A percentile compares a stretch with the other conserved stretches of the same genome.
Conservation (phyloP, 257 asterid species). For the Penstemon eatonii region DNA sequence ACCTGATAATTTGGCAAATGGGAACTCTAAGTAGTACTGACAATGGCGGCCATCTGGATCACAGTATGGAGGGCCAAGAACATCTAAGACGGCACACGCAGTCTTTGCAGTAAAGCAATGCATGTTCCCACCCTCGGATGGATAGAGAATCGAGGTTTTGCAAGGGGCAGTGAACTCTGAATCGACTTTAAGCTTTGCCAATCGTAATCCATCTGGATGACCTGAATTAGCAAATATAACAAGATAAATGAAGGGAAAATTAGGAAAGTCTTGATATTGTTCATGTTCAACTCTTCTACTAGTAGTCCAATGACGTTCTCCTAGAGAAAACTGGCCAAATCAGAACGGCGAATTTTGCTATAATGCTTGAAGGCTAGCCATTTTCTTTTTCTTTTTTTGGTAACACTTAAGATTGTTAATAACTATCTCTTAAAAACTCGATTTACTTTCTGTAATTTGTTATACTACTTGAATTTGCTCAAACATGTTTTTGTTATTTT, state of each 20-base stretch:
- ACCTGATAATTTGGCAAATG: conserved; percentile 43
- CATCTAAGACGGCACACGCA: conserved; percentile 84
- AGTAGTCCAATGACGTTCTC: too few species aligned
- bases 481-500: too few species aligned
- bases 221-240: conserved; percentile 25
- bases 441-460: too few species aligned
- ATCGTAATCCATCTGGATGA: conserved; percentile 35
- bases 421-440: too few species aligned
- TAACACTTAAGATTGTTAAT: too few species aligned
- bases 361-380: too few species aligned
- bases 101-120: conserved; percentile 81
- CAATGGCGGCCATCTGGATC: conserved; percentile 92
- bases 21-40: conserved; percentile 66
- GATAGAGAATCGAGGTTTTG: conserved; percentile 66
- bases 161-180: conserved; percentile 68
- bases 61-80: conserved; percentile 87
- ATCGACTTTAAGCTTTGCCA: conserved; percentile 69
- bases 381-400: too few species aligned
- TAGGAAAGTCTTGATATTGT: too few species aligned
- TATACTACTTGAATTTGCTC: too few species aligned
- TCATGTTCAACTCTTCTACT: too few species aligned
- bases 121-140: conserved; percentile 82
- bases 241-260: not conserved
- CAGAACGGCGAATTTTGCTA: too few species aligned
- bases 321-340: too few species aligned